Evolutionary conservation across 768 basidiomycete species (phyloP).

Genomic region (Lactifluus volemus): DNA sequence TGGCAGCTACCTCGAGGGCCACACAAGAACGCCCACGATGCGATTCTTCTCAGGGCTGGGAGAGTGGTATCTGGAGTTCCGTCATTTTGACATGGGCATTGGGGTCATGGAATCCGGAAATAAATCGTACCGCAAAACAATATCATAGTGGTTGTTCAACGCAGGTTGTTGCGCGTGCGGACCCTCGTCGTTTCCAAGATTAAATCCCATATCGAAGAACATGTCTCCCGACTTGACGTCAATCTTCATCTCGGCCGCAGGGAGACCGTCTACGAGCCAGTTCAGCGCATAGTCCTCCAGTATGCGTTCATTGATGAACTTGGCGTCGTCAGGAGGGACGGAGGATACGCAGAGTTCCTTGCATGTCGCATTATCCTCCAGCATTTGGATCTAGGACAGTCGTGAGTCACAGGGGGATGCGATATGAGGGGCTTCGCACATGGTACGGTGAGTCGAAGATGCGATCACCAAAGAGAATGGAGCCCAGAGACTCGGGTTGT

Average conservation of each 20-base stretch:
- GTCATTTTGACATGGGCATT: not conserved
- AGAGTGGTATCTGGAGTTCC: constrained; percentile 60
- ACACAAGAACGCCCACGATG: constrained; percentile 92
- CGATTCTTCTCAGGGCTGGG: constrained; percentile 64
- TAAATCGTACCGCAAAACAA: constrained; percentile 54
- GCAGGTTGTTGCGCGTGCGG: constrained; percentile 50
- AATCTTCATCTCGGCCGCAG: constrained; percentile 86
- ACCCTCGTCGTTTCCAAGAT: constrained; percentile 68
- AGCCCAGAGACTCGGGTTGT: constrained; percentile 81
- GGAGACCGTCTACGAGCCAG: constrained; percentile 91
- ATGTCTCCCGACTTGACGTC: constrained; percentile 72
- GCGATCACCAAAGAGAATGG: constrained; percentile 93
- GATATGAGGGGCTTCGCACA: constrained; percentile 35
- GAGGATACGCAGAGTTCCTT: constrained; percentile 56
- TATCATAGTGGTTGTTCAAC: constrained; percentile 90
- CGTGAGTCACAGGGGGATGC: constrained; percentile 6
- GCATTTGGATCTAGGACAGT: constrained; percentile 61
- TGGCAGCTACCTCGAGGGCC: constrained; percentile 39
- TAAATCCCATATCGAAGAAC: constrained; percentile 93
- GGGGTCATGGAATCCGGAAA: not conserved
- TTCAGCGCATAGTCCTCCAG: constrained; percentile 89
- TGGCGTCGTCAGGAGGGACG: constrained; percentile 63
- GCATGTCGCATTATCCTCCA: constrained; percentile 68
- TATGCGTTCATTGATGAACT: constrained; percentile 88
- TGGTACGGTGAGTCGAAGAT: constrained; percentile 89